A percentile compares a stretch with the other conserved stretches of the same genome.
Evolutionary conservation across 345 rosid species (phyloP).

Genomic region (Pistacia vera): DNA sequence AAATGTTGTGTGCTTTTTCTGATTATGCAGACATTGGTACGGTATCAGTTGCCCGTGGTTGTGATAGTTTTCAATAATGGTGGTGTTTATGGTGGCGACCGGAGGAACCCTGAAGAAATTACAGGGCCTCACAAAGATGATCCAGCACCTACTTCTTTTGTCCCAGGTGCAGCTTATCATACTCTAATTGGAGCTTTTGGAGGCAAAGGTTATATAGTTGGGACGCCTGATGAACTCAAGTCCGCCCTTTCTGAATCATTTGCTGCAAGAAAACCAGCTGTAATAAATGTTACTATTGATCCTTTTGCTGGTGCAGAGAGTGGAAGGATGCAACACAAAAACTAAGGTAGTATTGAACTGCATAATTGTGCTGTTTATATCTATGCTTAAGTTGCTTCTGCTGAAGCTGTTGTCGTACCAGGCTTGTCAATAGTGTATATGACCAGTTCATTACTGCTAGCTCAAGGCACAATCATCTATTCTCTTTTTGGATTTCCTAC

Average conservation of each 20-base stretch:
- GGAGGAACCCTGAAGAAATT: constrained; percentile 85
- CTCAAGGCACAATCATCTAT: not conserved
- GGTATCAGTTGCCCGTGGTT: constrained; percentile 87
- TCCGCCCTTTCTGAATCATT: constrained; percentile 80
- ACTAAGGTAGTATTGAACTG: constrained; percentile 18
- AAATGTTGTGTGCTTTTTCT: constrained; percentile 5
- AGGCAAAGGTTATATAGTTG: constrained; percentile 88
- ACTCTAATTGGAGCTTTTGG: constrained; percentile 84
- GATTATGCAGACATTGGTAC: constrained; percentile 78
- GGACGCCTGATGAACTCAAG: constrained; percentile 80
- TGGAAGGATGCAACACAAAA: constrained; percentile 95
- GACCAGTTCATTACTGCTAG: no score
- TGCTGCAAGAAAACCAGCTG: constrained; percentile 71
- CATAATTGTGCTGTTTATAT: no score
- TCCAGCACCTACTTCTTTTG: constrained; percentile 98
- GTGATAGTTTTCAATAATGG: constrained; percentile 97
- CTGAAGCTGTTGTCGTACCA: no score
- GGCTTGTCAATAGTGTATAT: no score
- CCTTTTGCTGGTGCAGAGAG: constrained; percentile 98
- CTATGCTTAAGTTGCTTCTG: no score
- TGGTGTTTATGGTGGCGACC: constrained; percentile 96
- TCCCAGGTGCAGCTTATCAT: constrained; percentile 88
- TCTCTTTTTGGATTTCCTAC: not conserved
- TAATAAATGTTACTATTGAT: constrained; percentile 79
- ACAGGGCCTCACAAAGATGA: constrained; percentile 82